Percentiles rank a stretch among this genome's conserved stretches.
phyloP scores from a whole-genome alignment of 2,329 filamentous ascomycete genomes.

The Nannizziopsis barbatae region DNA sequence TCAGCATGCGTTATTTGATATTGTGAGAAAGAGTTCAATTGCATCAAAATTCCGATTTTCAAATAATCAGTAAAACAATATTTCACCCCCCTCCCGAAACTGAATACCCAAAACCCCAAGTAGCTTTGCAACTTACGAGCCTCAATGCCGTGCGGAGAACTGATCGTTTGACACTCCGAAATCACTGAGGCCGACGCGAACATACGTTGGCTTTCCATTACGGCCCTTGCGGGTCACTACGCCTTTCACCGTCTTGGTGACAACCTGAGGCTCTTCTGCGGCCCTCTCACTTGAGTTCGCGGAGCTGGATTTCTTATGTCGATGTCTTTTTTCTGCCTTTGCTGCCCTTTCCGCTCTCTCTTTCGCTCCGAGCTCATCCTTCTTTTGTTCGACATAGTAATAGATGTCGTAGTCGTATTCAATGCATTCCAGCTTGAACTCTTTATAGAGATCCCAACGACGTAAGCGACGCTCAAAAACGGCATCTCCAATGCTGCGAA shows the following conservation, averaged over 20 bases:
- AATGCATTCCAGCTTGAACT: constrained; percentile 11
- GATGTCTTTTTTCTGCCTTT: neutral
- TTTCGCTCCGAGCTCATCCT: constrained; percentile 1
- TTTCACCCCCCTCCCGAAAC: no score
- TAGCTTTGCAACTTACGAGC: no score
- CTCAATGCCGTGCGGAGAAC: neutral
- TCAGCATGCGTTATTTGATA: no score
- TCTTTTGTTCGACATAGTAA: constrained; percentile 11
- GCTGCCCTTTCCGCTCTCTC: neutral
- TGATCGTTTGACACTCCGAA: constrained; percentile 13
- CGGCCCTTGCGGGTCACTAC: constrained; percentile 13
- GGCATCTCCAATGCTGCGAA: constrained; percentile 16
- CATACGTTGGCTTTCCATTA: constrained; percentile 11
- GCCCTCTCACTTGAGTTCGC: neutral
- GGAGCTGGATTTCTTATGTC: neutral
- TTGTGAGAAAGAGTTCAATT: no score
- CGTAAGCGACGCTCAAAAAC: constrained; percentile 14
- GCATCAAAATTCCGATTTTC: no score
- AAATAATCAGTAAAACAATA: no score
- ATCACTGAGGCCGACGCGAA: constrained; percentile 11
- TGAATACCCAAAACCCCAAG: no score
- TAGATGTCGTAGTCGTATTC: constrained; percentile 16
- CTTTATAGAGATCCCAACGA: constrained; percentile 14
- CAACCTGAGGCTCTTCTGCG: neutral
- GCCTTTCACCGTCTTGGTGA: constrained; percentile 12